Evolutionary conservation across 2,329 filamentous ascomycete genomes (phyloP).

Genomic region (Ophiognomonia clavigignenti-juglandacearum): DNA sequence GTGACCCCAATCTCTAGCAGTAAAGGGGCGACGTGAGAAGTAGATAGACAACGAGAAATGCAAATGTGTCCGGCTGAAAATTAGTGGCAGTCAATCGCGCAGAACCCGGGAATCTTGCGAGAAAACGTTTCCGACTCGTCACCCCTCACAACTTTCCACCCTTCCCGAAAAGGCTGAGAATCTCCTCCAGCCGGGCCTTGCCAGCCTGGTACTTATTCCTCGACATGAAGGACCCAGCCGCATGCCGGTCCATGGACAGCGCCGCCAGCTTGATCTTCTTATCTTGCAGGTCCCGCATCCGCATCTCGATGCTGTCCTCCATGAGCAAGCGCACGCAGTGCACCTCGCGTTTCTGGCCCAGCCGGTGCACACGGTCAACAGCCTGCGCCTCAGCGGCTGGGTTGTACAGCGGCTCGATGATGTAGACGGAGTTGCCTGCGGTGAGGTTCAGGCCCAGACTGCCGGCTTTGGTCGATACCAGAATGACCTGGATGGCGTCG

Average conservation of each 20-base stretch:
- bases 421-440: conserved; percentile 78
- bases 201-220: conserved; percentile 31
- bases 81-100: too few relatives aligned
- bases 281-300: conserved; percentile 82
- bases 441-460: conserved; percentile 90
- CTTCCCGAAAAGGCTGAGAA: conserved; percentile 54
- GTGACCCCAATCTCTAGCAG: too few relatives aligned
- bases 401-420: conserved; percentile 99
- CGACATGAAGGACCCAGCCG: conserved; percentile 25
- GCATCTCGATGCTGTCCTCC: conserved; percentile 86
- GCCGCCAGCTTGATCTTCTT: conserved; percentile 92
- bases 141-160: not conserved
- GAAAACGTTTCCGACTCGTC: too few relatives aligned
- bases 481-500: conserved; percentile 66
- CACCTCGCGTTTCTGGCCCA: conserved; percentile 86
- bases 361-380: conserved; percentile 83
- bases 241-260: conserved; percentile 70
- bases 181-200: conserved; percentile 56
- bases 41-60: too few relatives aligned
- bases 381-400: conserved; percentile 93
- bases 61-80: too few relatives aligned
- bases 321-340: conserved; percentile 88
- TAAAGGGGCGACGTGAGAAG: too few relatives aligned
- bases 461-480: conserved; percentile 89
- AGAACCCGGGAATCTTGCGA: too few relatives aligned